Evolutionary conservation across 2,329 filamentous ascomycete genomes (phyloP), one percentile per base, ranked within the genome.

Genomic region (Endothia cerciana): DNA sequence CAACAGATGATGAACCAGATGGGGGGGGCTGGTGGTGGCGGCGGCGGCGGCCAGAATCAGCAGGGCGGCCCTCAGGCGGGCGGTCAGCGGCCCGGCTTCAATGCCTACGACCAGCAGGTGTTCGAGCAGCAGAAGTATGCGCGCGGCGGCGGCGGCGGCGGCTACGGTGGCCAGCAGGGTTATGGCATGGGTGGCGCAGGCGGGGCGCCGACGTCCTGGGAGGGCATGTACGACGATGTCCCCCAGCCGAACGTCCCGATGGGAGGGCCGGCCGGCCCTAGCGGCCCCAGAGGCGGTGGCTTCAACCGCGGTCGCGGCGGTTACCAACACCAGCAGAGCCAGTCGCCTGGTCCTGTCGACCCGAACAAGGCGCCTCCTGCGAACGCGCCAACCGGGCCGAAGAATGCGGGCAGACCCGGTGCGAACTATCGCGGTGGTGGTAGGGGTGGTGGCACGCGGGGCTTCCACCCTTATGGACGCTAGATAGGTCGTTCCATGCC

Each of bases 211-310:
- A 92, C 91, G 30, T 94, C 90, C 49, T 97, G 94, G 93, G 94
- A 98, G 77, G 94, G 94, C 73, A 97, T 97, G 93, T 98, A 97
- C 77, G 94, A 98, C 75, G 94, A 97, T 76, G 92, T 94, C 1
- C 94, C 93, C 19, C 92, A 94, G 75, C 92, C 92, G 5, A 89
- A 89, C 72, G 85, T 89, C 22, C 64, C 64, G 41, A 68, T 65
- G 65, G 65, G 59, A n/a, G 63, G 59, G 7, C 58, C 62, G 71
- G 81, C 80, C 19, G 84, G 81, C 57, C 82, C 83, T 60, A 79
- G 75, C n/a, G 77, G 82, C 67, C 78, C 80, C 68, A 78, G 79
- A 60, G 77, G 77, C 72, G 74, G 75, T 73, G 74, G 75, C 72
- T 77, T 75, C 47, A 77, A 77, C 70, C 72, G 75, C 57, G 72